Conservation (phyloP, 306 rosid genomes). For the Trifolium pratense region DNA sequence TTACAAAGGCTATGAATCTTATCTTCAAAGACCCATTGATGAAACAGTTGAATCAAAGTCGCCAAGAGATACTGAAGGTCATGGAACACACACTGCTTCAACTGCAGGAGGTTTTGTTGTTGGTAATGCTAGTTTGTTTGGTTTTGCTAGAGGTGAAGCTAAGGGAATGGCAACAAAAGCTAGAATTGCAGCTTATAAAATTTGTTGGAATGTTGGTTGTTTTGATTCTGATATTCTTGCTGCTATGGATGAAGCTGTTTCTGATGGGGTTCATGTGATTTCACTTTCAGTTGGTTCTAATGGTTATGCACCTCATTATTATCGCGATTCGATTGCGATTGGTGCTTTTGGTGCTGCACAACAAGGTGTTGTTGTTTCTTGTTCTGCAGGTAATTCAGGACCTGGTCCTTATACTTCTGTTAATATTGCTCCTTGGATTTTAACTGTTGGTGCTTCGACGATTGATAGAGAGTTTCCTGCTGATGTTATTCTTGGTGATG, state of each 20-base stretch:
- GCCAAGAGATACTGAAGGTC: constrained; percentile 79
- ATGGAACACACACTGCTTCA: constrained; percentile 83
- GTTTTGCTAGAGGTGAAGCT: constrained; percentile 75
- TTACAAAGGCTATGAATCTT: constrained; percentile 64
- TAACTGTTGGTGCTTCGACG: constrained; percentile 88
- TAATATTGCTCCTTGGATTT: constrained; percentile 91
- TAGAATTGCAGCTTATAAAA: constrained; percentile 82
- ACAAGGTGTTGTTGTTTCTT: constrained; percentile 75
- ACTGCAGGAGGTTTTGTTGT: constrained; percentile 75
- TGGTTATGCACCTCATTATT: constrained; percentile 60
- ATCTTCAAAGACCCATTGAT: constrained; percentile 52
- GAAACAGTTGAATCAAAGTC: constrained; percentile 62
- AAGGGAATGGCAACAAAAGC: constrained; percentile 90
- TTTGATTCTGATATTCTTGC: constrained; percentile 91
- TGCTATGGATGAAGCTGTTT: constrained; percentile 87
- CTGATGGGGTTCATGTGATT: constrained; percentile 76
- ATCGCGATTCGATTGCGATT: constrained; percentile 75
- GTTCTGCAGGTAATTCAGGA: constrained; percentile 87
- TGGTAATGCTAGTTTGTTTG: constrained; percentile 64
- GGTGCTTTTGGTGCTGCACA: constrained; percentile 75
- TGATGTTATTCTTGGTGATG: constrained; percentile 73
- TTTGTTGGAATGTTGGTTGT: constrained; percentile 81
- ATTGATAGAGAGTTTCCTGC: constrained; percentile 82
- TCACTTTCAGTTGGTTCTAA: constrained; percentile 84
- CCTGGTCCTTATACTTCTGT: constrained; percentile 70